Base-by-base conservation (phyloP, 2,329 filamentous ascomycete species). In the Calonectria pauciramosa region DNA sequence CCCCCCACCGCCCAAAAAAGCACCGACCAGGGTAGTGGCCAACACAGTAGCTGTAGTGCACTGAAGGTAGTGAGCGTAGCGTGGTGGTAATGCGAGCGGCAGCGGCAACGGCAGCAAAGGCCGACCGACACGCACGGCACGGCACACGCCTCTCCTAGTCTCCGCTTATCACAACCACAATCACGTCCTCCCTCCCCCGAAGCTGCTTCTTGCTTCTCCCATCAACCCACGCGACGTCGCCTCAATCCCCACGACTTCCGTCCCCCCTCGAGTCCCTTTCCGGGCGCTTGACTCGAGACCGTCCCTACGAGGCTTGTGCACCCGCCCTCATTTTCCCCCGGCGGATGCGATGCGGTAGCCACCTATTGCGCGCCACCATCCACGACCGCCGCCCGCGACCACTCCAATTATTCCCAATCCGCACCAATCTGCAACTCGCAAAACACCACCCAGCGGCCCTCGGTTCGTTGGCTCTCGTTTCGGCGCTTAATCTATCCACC, bases 271-370 rank as follows among this genome's bases (percentile, higher is more conserved):
- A 66, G 63, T 64, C 59, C 41, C 36, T 54, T 63, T 38, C 64
- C 68, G 41, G 65, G 70, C 49, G 71, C 73, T 74, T 66, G 49
- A 63, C 65, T 47, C 44, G 68, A 47, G 49, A 47, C 63, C 49
- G 47, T 72, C 32, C 47, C 36, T 10, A 18, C 47, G 32, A 65
- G 23, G 20, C 47, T 54, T 34, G 56, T 70, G 64, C 54, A 56
- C 63, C 59, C 51, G 64, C 23, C 26, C 47, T 74, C 72, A 32
- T 52, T 65, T 66, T 9, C 44, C 47, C 47, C 64, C 52, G 68
- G 73, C 68, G 77, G 74, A 77, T 81, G 78, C 77, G 63, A 81
- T 81, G 75, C 70, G 52, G 78, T 80, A 70, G 77, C 56, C 38
- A 63, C 23, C 71, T 72, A 47, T 76, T 76, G 75, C 77, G 74